These are phyloP conservation scores for Torrubiellomyces zombiae DNA, from an alignment of 2,329 filamentous ascomycete genomes.

Conservation along the genomic window DNA sequence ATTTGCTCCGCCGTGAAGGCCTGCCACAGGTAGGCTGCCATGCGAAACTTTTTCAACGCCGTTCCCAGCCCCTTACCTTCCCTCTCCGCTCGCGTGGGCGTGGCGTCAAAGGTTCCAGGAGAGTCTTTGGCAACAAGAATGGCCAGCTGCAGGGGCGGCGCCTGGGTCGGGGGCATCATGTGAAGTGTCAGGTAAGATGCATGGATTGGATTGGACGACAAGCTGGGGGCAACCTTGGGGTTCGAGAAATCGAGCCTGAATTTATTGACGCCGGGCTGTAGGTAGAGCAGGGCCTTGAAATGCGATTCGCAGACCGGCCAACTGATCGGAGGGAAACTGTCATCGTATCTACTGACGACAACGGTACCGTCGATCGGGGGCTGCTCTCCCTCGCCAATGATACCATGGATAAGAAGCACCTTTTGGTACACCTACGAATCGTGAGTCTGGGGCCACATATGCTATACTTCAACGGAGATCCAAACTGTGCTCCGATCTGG, in stretches of 20 bases:
- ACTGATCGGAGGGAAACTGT: constrained; percentile 62
- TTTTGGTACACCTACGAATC: constrained; percentile 69
- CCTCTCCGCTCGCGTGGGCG: constrained; percentile 54
- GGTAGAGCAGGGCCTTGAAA: constrained; percentile 81
- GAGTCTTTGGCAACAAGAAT: constrained; percentile 83
- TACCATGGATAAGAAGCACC: constrained; percentile 64
- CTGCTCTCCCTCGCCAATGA: constrained; percentile 55
- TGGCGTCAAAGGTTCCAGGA: constrained; percentile 66
- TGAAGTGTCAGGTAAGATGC: constrained; percentile 69
- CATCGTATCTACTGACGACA: constrained; percentile 67
- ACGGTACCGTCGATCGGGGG: constrained; percentile 62
- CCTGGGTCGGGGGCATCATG: constrained; percentile 62
- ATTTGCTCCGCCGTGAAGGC: constrained; percentile 95
- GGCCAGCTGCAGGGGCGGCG: constrained; percentile 76
- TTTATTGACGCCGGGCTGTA: constrained; percentile 81
- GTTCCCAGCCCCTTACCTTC: constrained; percentile 71
- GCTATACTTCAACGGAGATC: constrained; percentile 3
- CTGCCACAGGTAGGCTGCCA: constrained; percentile 94
- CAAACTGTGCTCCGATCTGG: background rate
- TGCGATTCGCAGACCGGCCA: constrained; percentile 84
- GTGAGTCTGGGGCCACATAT: constrained; percentile 12
- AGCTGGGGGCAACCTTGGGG: constrained; percentile 58
- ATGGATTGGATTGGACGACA: constrained; percentile 52
- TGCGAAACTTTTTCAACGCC: constrained; percentile 79
- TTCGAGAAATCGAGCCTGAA: constrained; percentile 78